Base-by-base conservation (phyloP, 768 basidiomycete genomes). In the Strobilomyces confusus region DNA sequence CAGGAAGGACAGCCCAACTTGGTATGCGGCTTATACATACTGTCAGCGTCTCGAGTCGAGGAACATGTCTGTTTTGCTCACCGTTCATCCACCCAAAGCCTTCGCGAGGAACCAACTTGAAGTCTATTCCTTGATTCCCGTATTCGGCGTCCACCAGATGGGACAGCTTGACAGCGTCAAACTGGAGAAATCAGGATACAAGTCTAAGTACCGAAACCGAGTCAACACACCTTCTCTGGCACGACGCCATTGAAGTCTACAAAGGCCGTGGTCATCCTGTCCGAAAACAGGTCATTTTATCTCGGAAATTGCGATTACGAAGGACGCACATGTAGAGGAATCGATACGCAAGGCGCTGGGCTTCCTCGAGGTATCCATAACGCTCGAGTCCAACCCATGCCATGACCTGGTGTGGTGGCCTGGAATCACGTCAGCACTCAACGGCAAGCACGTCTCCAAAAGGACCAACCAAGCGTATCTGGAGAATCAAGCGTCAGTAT, bases 271-370 rank as follows among this genome's bases (percentile, higher is more conserved):
- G 93, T 94, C 89, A 93, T 92, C 87, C 88, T 90, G 58, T 54
- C 44, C 22, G 11, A 44, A 2, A 51, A 25, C 48, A 9, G 14
- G 52, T 58, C 25, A 62, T 33, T 15, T 9, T 34, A 19, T 53
- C 25, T 34, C 37, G 12, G 33, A 5, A 12, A 9, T 9, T 25
- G 36, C 22, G 26, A 56, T 17, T 29, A 34, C 63, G 67, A 19
- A 57, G 88, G 89, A 95, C 97, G 75, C 94, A 93, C 95, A 99
- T 97, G 76, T 98, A 98, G n/a, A 97, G 80, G 83, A 90, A 99
- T 48, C 95, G 79, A 72, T 99, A 99, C 1, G 95, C 87, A 45
- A 98, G 74, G 44, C 97, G 80, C 58, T 95, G 92, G 1, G 94
- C 91, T 58, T 97, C 94, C 57, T 95, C 91, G 4, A 89, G 75